These are phyloP conservation scores for Larix kaempferi DNA, from an alignment of 75 land plant genomes.

Conservation along the genomic window DNA sequence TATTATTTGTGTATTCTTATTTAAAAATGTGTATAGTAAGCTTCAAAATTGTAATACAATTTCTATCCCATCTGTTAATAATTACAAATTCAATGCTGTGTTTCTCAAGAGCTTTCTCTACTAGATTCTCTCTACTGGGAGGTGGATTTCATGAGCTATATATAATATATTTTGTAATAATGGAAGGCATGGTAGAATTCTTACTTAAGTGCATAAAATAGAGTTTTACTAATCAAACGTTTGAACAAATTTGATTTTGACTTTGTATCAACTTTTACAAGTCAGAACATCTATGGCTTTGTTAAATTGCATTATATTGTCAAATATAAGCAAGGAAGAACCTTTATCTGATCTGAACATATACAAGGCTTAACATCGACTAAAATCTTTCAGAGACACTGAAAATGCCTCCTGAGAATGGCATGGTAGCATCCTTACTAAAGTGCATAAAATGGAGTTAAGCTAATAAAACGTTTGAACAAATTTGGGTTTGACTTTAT, in stretches of 20 bases:
- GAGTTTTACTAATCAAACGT: background rate
- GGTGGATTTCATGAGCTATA: background rate
- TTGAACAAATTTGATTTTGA: background rate
- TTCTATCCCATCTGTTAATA: background rate
- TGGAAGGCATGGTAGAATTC: background rate
- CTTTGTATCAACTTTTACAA: background rate
- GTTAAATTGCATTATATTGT: background rate
- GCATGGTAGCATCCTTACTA: background rate
- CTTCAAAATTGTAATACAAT: background rate
- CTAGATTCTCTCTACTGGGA: background rate
- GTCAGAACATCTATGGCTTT: background rate
- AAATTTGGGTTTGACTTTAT: background rate
- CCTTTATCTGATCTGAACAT: too few relatives aligned
- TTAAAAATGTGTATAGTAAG: background rate
- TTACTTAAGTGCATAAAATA: background rate
- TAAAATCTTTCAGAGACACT: background rate
- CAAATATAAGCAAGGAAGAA: background rate
- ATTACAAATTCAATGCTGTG: background rate
- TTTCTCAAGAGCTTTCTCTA: background rate
- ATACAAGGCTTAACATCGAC: background rate
- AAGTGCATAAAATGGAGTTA: background rate
- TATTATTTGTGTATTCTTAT: background rate
- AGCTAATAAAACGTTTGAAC: background rate
- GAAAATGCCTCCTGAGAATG: background rate
- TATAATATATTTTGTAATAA: background rate